Conservation (phyloP, 2,329 filamentous ascomycete species). For the Emergomyces orientalis region DNA sequence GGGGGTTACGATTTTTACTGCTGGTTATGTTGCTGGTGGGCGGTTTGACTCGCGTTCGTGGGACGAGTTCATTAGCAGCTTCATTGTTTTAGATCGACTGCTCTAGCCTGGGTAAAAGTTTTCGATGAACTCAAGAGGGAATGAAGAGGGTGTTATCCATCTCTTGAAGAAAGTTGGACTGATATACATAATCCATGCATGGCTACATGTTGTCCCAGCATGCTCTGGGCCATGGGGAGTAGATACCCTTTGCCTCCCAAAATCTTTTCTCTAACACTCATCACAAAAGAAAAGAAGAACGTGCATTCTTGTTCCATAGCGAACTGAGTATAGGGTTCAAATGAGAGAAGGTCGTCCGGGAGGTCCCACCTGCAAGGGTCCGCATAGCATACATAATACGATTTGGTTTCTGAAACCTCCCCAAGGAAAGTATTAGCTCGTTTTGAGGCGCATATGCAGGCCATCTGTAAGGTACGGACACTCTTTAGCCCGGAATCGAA, state of each 20-base stretch:
- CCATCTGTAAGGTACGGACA: conserved; percentile 3
- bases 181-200: not conserved
- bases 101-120: not conserved
- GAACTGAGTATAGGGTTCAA: not conserved
- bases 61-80: conserved; percentile 2
- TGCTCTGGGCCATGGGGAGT: not conserved
- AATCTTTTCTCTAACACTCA: not conserved
- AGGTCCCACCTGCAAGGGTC: not conserved
- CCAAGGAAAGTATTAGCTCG: not conserved
- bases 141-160: not conserved
- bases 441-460: not conserved
- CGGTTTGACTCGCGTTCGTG: not conserved
- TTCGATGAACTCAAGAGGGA: not conserved
- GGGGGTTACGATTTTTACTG: not conserved
- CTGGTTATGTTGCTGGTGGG: not conserved
- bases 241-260: not conserved
- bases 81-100: not conserved
- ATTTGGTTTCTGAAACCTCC: not conserved
- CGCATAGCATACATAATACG: not conserved
- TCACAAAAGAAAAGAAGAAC: not conserved
- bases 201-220: not conserved
- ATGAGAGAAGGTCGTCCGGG: not conserved
- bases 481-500: not conserved
- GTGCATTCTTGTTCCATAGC: not conserved
- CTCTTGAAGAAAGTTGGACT: not conserved